phyloP scores from a whole-genome alignment of 2,329 filamentous ascomycete species.

The Aspergillus thermomutatus region DNA sequence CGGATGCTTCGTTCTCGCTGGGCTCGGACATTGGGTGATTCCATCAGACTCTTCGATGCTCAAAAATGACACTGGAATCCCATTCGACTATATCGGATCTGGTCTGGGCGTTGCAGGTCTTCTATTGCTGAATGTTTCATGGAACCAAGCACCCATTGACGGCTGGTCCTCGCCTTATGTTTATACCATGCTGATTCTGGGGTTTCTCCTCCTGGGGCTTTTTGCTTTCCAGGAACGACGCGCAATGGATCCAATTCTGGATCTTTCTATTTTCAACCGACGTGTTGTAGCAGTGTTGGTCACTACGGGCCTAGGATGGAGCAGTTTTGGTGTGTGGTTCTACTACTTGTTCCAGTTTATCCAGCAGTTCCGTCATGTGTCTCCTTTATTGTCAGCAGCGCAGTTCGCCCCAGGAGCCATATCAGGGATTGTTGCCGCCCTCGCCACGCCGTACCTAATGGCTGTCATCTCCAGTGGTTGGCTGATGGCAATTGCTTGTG shows the following conservation, averaged over 20 bases:
- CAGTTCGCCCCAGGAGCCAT: conserved; percentile 25
- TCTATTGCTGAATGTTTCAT: conserved; percentile 63
- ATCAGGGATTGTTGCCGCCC: conserved; percentile 31
- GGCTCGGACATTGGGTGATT: conserved; percentile 26
- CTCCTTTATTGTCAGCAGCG: conserved; percentile 29
- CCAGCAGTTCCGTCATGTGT: conserved; percentile 34
- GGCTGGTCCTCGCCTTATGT: conserved; percentile 57
- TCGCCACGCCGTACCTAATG: conserved; percentile 34
- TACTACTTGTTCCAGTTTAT: conserved; percentile 53
- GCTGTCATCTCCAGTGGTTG: conserved; percentile 26
- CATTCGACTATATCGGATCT: conserved; percentile 41
- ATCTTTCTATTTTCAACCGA: conserved; percentile 48
- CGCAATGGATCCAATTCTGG: conserved; percentile 53
- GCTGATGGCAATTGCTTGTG: conserved; percentile 37
- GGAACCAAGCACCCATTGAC: conserved; percentile 60
- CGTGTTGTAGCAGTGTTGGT: conserved; percentile 56
- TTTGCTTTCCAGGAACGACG: conserved; percentile 54
- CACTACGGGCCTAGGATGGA: conserved; percentile 55
- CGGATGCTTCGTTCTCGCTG: conserved; percentile 36
- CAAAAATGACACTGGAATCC: no score
- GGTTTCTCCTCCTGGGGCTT: conserved; percentile 49
- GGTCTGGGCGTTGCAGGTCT: conserved; percentile 52
- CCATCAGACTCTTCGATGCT: no score
- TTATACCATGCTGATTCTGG: conserved; percentile 55
- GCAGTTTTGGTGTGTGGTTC: conserved; percentile 53